These are phyloP conservation scores for Penicillium carneum DNA, from an alignment of 2,329 filamentous ascomycete genomes.

Conservation along the genomic window DNA sequence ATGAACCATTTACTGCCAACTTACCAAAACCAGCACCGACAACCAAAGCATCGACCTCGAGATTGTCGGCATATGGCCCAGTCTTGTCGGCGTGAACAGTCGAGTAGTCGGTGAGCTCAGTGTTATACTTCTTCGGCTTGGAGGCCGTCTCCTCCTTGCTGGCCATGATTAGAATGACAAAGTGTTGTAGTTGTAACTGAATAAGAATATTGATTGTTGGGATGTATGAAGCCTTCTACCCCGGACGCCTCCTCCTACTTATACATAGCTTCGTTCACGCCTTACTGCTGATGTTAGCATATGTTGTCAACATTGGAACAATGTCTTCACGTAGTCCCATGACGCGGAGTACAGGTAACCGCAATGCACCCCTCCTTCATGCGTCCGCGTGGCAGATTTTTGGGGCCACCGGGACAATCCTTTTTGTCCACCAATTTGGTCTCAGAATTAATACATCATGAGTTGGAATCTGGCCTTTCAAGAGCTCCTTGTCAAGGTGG, in stretches of 20 bases:
- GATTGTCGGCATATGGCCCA: conserved; percentile 31
- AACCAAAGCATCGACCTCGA: conserved; percentile 39
- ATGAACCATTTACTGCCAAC: neutral
- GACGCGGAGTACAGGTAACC: neutral
- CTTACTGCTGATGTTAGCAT: neutral
- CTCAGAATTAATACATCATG: neutral
- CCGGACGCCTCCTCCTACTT: neutral
- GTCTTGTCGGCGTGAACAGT: conserved; percentile 11
- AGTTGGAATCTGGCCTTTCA: neutral
- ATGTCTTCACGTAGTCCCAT: neutral
- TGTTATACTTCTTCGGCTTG: conserved; percentile 21
- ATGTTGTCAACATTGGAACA: neutral
- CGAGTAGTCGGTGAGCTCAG: conserved; percentile 23
- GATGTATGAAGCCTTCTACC: neutral
- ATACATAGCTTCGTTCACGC: neutral
- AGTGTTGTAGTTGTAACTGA: neutral
- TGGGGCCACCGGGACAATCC: neutral
- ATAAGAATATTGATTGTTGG: neutral
- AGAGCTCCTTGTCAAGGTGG: neutral
- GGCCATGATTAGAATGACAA: conserved; percentile 6
- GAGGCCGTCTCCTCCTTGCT: conserved; percentile 2
- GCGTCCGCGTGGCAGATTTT: neutral
- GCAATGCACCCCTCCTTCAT: neutral
- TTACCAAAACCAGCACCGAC: conserved; percentile 42
- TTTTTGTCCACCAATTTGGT: no score